Base-by-base conservation (phyloP, 140 eudicot genomes). In the Erigeron philadelphicus region DNA sequence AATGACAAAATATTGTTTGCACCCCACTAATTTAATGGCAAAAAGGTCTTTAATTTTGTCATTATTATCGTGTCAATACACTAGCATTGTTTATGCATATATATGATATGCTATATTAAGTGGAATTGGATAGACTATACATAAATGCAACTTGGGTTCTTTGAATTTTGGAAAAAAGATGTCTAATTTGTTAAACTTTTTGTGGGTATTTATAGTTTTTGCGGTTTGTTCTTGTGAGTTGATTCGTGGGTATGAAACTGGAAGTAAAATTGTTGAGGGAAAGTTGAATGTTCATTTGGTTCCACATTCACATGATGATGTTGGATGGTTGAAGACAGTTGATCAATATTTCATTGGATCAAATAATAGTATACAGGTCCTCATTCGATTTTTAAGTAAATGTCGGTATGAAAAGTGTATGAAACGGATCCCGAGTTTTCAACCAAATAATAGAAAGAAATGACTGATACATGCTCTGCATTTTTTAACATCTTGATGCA, bases 261-360 rank as follows among this genome's bases (percentile, higher is more conserved):
- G 75, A 54, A 73, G 83, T 69, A 84, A 83, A 17, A 72, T 82
- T 81, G 96, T 86, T 55, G 84, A 84, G 2, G 91, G 90, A 50
- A 91, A 91, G 61, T 73, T 91, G 80, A 91, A 91, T 75, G 96
- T 91, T 68, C 97, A 91, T 74, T 84, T 91, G 86, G 96, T 86
- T 77, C 86, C 95, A 58, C 98, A 91, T 80, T 84, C 98, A 16
- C 98, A 91, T 79, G 98, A 88, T 84, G 98, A 91, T 81, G 96
- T 91, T 54, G 98, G 98, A 43, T 91, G 98, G 98, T 84, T 88
- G 78, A 91, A 91, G 90, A 88, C 92, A 6, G 68, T 91, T 81
- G 98, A 88, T 88, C 96, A 91, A 86, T 91, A 91, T 82, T 91
- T 84, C 82, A 78, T 91, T 84, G 97, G 97, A 63, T 84, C 97